Base-by-base conservation (phyloP, 202 grass and related monocot species). In the Dendrocalamus latiflorus region DNA sequence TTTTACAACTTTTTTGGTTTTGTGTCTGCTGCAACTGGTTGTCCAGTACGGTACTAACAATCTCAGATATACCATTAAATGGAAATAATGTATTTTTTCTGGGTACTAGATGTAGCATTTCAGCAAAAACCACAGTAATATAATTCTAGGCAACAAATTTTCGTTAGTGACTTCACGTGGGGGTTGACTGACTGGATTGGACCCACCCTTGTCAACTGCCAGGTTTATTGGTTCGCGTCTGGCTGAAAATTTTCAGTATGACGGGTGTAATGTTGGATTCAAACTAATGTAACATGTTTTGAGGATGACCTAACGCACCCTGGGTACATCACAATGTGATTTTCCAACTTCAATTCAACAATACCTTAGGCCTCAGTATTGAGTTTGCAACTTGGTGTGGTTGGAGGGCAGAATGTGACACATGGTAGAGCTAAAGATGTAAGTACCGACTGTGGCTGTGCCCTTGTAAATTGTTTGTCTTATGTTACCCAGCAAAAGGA, bases 301-400 rank as follows among this genome's bases (percentile, higher is more conserved):
- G 34, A 33, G 16, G 39, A n/a, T 12, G 17, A 51, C 8, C 18
- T 54, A 80, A 20, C 55, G 22, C 68, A 34, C 34, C 2, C n/a
- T 75, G 17, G 60, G 55, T 65, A 65, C 42, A 75, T 68, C 37
- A 30, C 12, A 21, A 59, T 56, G 37, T 4, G 12, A 53, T 30
- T 37, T 84, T 76, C 70, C 39, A 75, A 43, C 34, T 68, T 88
- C 38, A 88, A 75, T 37, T 75, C 43, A 75, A 63, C n/a, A 70
- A 28, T 70, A 71, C 26, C 6, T 77, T 71, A 63, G 36, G 28
- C n/a, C 5, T 53, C 41, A 48, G 5, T 65, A 49, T 54, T 50
- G 26, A 36, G 17, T 75, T 14, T 75, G 1, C 24, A 33, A 28
- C 63, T 66, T 78, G 14, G n/a, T 22, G 72, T 65, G 38, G 1